These are phyloP conservation scores for Termitomyces sp. DNA, from an alignment of 768 basidiomycete species.

Conservation along the genomic window DNA sequence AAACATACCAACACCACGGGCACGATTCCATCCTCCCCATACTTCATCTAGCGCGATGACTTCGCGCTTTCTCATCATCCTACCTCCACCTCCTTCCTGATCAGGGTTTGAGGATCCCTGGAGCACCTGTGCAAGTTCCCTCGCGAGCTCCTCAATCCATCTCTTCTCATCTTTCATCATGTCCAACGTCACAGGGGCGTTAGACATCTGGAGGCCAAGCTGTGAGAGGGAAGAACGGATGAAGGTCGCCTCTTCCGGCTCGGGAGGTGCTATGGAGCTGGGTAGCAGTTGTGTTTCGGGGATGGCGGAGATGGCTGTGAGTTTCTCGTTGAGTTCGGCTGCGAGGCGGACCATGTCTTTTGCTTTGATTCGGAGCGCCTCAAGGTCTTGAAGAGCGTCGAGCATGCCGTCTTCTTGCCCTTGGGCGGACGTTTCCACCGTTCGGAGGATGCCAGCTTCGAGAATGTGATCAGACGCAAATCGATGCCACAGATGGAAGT, in stretches of 20 bases:
- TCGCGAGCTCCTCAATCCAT: slow-evolving; percentile 79
- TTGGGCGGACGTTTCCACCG: slow-evolving; percentile 65
- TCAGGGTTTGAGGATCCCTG: slow-evolving; percentile 30
- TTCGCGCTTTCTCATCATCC: slow-evolving; percentile 77
- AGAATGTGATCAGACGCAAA: neutral
- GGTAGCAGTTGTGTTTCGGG: slow-evolving; percentile 21
- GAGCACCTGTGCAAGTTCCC: slow-evolving; percentile 76
- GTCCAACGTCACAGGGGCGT: slow-evolving; percentile 82
- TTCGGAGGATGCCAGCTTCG: slow-evolving; percentile 66
- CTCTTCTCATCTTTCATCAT: slow-evolving; percentile 80
- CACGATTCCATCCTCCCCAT: slow-evolving; percentile 95
- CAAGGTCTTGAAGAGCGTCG: slow-evolving; percentile 81
- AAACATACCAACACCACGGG: slow-evolving; percentile 78
- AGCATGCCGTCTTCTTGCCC: slow-evolving; percentile 62
- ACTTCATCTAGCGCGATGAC: slow-evolving; percentile 88
- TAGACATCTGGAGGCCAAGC: slow-evolving; percentile 75
- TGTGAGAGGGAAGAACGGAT: slow-evolving; percentile 88
- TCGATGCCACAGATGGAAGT: neutral
- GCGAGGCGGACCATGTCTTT: slow-evolving; percentile 92
- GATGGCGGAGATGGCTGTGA: slow-evolving; percentile 42
- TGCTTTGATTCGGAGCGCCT: slow-evolving; percentile 87
- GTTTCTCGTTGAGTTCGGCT: slow-evolving; percentile 79
- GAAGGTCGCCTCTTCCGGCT: slow-evolving; percentile 82
- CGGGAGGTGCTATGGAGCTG: slow-evolving; percentile 26
- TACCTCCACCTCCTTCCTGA: slow-evolving; percentile 33